Evolutionary conservation across 1,284 basidiomycete species (phyloP).

Genomic region (Moesziomyces parantarcticus): DNA sequence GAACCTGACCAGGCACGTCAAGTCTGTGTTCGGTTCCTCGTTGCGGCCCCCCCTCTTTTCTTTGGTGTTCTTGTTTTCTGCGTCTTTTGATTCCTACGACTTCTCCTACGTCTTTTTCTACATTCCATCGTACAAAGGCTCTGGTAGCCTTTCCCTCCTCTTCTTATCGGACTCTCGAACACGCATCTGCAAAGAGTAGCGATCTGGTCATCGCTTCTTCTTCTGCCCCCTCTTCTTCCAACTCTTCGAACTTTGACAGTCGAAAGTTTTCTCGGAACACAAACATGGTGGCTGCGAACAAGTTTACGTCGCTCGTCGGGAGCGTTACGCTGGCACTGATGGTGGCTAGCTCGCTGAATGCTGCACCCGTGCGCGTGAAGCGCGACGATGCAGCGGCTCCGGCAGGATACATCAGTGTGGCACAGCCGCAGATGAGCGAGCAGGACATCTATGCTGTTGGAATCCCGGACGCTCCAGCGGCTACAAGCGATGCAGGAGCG

Average conservation of each 20-base stretch:
- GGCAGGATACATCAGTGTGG: conserved; percentile 30
- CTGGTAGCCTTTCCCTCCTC: conserved; percentile 34
- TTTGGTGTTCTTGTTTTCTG: conserved; percentile 2
- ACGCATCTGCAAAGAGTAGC: conserved; percentile 6
- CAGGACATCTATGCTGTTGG: conserved; percentile 43
- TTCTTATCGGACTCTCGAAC: not conserved
- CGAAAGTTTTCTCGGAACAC: not conserved
- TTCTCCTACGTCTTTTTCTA: conserved; percentile 7
- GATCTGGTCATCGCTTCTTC: conserved; percentile 17
- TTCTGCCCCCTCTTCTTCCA: not conserved
- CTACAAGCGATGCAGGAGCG: not conserved
- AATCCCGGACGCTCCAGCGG: conserved; percentile 12
- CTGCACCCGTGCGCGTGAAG: conserved; percentile 24
- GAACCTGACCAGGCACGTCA: not conserved
- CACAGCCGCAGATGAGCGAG: conserved; percentile 36
- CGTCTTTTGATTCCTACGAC: not conserved
- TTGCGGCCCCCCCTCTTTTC: conserved; percentile 18
- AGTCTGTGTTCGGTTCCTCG: not conserved
- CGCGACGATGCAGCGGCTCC: conserved; percentile 18
- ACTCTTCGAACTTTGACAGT: conserved; percentile 30
- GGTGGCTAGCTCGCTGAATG: conserved; percentile 21
- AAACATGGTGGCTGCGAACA: conserved; percentile 25
- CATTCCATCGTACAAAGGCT: conserved; percentile 24
- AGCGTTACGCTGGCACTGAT: conserved; percentile 34
- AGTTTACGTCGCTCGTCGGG: conserved; percentile 39